Base-by-base conservation (phyloP, 306 rosid species). In the Dryas octopetala region DNA sequence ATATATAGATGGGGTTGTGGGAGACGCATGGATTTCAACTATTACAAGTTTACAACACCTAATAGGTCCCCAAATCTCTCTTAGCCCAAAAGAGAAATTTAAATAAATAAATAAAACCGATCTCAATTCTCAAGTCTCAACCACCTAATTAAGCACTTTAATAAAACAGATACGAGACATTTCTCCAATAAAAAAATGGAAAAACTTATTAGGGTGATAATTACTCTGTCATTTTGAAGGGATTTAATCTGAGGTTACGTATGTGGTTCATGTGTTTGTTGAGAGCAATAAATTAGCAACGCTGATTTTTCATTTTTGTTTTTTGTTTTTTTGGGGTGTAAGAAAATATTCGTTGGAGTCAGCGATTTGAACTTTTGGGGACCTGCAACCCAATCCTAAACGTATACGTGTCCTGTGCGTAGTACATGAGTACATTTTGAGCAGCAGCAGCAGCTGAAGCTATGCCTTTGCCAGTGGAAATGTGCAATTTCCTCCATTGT, bases 301-400 rank as follows among this genome's bases (percentile, higher is more conserved):
- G 76, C 78, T 59, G 70, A 54, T 72, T 62, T 14, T 75, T 9
- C 2, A 10, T 41, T 49, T 41, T 41, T 8, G 8, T n/a, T 4
- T 63, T 63, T 4, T 1, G 5, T 8, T 9, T 4, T 4, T 3
- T 4, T 17, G 61, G 17, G 17, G 9, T 55, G 3, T 52, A 77
- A 76, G 84, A 76, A 84, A 73, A 77, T 69, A 85, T 79, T 81
- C 81, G 79, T 78, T 76, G 84, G 55, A 83, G 85, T 88, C 74
- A 76, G 73, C 63, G 83, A 82, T 79, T 70, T 59, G 10, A 75
- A 75, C 74, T 74, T 74, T 68, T 85, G 19, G 82, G 67, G 60
- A 76, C 28, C 46, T 53, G 28, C 49, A 40, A 6, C 23, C 45
- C 19, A 70, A 41, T 32, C 16, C 49, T 12, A 63, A 63, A 63